Conservation (phyloP, 129 eudicot genomes). For the Dittrichia graveolens region DNA sequence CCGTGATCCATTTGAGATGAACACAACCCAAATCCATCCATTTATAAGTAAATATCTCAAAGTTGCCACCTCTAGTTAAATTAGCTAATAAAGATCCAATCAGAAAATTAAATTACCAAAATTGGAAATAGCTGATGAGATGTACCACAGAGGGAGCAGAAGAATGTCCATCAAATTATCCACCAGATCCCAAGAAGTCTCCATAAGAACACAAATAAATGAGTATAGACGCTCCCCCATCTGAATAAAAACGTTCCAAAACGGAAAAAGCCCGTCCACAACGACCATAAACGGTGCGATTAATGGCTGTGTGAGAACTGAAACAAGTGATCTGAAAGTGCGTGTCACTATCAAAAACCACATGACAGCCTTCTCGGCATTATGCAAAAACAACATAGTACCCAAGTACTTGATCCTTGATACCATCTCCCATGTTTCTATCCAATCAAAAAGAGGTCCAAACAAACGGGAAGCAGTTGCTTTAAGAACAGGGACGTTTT, state of each 20-base stretch:
- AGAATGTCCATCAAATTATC: conserved; percentile 52
- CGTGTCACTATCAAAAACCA: conserved; percentile 76
- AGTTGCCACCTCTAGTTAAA: conserved; percentile 7
- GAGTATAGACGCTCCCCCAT: conserved; percentile 46
- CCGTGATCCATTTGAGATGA: conserved; percentile 9
- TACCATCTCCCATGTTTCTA: conserved; percentile 95
- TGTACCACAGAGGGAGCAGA: conserved; percentile 79
- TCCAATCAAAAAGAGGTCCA: conserved; percentile 94
- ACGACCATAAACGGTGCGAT: conserved; percentile 60
- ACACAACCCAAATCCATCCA: conserved; percentile 1
- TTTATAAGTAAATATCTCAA: neutral
- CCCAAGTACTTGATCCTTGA: conserved; percentile 94
- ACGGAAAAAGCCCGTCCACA: conserved; percentile 56
- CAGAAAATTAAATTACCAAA: conserved; percentile 50
- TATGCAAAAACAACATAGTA: conserved; percentile 89
- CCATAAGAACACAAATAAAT: conserved; percentile 51
- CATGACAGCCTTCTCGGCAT: conserved; percentile 80
- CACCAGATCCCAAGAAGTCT: conserved; percentile 54
- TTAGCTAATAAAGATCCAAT: neutral
- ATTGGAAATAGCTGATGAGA: conserved; percentile 48
- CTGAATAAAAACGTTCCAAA: conserved; percentile 47
- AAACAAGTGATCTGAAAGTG: conserved; percentile 55
- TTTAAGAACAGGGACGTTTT: conserved; percentile 91
- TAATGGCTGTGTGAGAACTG: conserved; percentile 69
- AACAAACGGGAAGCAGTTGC: conserved; percentile 81